These are phyloP conservation scores for Blastocystis sp. DNA, from an alignment of 352 stramenopile genomes.

Conservation along the genomic window DNA sequence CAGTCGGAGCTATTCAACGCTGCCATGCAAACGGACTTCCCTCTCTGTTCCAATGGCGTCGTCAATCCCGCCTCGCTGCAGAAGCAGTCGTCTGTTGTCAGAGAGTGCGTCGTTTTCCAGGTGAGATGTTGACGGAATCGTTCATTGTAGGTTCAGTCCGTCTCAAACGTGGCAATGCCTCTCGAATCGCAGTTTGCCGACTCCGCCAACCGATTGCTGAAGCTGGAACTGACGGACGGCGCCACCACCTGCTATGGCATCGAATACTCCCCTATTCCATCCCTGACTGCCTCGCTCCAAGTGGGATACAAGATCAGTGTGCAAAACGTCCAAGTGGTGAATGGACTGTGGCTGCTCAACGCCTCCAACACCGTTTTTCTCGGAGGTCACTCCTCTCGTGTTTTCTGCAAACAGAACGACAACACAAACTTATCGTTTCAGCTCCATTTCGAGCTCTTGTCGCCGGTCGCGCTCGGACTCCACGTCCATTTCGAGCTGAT, in stretches of 20 bases:
- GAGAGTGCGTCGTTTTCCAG: conserved; percentile 6
- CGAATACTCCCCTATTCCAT: conserved; percentile 24
- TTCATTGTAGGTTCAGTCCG: conserved; percentile 4
- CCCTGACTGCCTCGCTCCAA: conserved; percentile 10
- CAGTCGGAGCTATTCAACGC: conserved; percentile 20
- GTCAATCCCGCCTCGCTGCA: background rate
- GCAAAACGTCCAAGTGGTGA: conserved; percentile 50
- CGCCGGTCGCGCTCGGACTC: background rate
- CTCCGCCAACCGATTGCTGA: conserved; percentile 45
- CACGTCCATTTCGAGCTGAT: conserved; percentile 41
- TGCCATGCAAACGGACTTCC: background rate
- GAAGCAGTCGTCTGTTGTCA: conserved; percentile 7
- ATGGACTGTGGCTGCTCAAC: conserved; percentile 35
- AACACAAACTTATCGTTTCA: background rate
- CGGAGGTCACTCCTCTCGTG: conserved; percentile 33
- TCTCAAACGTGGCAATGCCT: conserved; percentile 36
- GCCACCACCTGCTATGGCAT: conserved; percentile 51
- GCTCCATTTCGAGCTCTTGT: background rate
- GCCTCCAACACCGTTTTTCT: conserved; percentile 33
- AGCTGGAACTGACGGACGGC: conserved; percentile 58
- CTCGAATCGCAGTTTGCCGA: conserved; percentile 60
- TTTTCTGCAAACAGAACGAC: conserved; percentile 15
- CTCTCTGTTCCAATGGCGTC: conserved; percentile 25
- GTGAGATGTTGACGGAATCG: background rate
- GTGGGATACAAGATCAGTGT: conserved; percentile 30